phyloP scores from a whole-genome alignment of 2,329 filamentous ascomycete genomes.

The Ophiostoma novo-ulmi region DNA sequence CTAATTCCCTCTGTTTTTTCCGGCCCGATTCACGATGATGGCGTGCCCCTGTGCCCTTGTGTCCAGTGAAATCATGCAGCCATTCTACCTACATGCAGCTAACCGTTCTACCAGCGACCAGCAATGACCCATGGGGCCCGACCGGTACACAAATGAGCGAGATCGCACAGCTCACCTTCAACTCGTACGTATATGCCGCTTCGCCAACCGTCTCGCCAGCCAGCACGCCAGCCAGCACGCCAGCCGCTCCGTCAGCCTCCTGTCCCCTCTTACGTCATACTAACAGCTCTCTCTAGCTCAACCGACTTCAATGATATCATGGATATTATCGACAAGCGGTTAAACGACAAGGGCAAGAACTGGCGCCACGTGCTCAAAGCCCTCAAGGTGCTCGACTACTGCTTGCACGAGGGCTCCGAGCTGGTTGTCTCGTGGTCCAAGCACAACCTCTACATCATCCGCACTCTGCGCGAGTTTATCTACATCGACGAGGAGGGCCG shows the following conservation, averaged over 20 bases:
- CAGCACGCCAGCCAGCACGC: too few relatives aligned
- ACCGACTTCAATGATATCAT: conserved; percentile 99
- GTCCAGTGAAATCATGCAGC: too few relatives aligned
- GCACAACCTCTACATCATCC: conserved; percentile 98
- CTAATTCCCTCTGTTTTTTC: too few relatives aligned
- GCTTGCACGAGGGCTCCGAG: conserved; percentile 93
- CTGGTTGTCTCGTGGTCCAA: conserved; percentile 95
- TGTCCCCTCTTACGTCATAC: neutral
- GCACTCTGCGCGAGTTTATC: conserved; percentile 93
- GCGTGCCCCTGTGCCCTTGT: neutral
- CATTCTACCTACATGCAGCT: conserved; percentile 10
- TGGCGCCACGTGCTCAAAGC: conserved; percentile 98
- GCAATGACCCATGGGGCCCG: conserved; percentile 97
- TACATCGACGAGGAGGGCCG: conserved; percentile 93
- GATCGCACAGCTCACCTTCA: conserved; percentile 95
- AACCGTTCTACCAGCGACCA: conserved; percentile 62
- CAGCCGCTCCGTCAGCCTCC: too few relatives aligned
- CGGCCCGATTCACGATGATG: neutral
- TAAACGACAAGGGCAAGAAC: conserved; percentile 99
- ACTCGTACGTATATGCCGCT: conserved; percentile 62
- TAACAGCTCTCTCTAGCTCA: conserved; percentile 51
- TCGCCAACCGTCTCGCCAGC: neutral
- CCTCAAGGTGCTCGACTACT: conserved; percentile 95
- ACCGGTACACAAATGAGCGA: conserved; percentile 98
- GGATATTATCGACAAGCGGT: conserved; percentile 97